Conservation (phyloP, 2,329 filamentous ascomycete genomes). For the Ambrosiella xylebori region DNA sequence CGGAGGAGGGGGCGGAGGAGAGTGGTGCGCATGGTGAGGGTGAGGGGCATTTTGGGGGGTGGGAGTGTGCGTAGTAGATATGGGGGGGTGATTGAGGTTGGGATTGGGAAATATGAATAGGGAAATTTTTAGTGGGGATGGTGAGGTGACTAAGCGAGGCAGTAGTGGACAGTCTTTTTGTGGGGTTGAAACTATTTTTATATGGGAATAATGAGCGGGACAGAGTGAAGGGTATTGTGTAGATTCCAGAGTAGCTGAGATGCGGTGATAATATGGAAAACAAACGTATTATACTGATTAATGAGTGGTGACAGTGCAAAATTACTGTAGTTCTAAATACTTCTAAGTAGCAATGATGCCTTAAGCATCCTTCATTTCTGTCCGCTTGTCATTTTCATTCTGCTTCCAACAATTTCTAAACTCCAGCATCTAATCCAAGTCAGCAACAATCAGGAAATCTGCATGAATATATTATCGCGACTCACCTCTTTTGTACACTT, state of each 20-base stretch:
- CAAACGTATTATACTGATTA: background rate
- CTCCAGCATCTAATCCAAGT: slow-evolving; percentile 53
- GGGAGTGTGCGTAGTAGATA: background rate
- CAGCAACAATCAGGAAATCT: background rate
- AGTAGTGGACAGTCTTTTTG: background rate
- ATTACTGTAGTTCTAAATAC: too few relatives aligned
- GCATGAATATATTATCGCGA: slow-evolving; percentile 13
- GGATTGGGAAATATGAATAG: background rate
- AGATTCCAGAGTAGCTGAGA: background rate
- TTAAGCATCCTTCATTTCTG: slow-evolving; percentile 51
- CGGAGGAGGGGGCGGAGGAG: background rate
- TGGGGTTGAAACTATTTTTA: background rate
- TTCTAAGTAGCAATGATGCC: too few relatives aligned
- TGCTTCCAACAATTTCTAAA: slow-evolving; percentile 86
- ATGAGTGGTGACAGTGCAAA: background rate
- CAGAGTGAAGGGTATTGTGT: background rate
- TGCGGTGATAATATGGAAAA: too few relatives aligned
- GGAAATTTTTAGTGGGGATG: background rate
- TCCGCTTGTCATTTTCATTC: slow-evolving; percentile 73
- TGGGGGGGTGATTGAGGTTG: background rate
- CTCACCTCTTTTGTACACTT: slow-evolving; percentile 73
- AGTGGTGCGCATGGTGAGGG: background rate
- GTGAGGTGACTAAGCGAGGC: slow-evolving; percentile 6
- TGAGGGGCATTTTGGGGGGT: slow-evolving; percentile 2
- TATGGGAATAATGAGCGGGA: background rate